Evolutionary conservation across 2,329 filamentous ascomycete species (phyloP).

Genomic region (Aspergillus carbonarius): DNA sequence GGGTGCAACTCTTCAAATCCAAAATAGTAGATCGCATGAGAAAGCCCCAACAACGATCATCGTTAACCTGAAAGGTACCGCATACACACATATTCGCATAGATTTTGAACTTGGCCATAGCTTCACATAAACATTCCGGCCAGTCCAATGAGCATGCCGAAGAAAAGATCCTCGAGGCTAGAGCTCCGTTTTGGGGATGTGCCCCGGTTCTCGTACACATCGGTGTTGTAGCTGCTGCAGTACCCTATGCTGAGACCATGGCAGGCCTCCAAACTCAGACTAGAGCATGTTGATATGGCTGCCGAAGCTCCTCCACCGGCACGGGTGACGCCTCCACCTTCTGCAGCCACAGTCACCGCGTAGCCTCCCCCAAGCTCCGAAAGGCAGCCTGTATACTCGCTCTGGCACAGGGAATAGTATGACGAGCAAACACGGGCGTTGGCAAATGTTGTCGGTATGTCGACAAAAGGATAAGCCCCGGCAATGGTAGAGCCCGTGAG

Average conservation of each 20-base stretch:
- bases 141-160: slow-evolving; percentile 47
- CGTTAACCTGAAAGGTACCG: not conserved
- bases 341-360: slow-evolving; percentile 53
- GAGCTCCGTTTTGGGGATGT: slow-evolving; percentile 30
- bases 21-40: not conserved
- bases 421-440: slow-evolving; percentile 53
- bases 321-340: slow-evolving; percentile 52
- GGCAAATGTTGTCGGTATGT: slow-evolving; percentile 54
- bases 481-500: slow-evolving; percentile 45
- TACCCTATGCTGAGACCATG: slow-evolving; percentile 50
- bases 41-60: not conserved
- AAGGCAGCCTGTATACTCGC: slow-evolving; percentile 47
- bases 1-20: slow-evolving; percentile 4
- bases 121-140: slow-evolving; percentile 46
- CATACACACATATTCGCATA: slow-evolving; percentile 6
- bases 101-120: not conserved
- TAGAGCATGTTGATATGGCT: slow-evolving; percentile 47
- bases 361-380: slow-evolving; percentile 49
- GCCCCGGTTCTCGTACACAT: slow-evolving; percentile 30
- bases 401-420: slow-evolving; percentile 55
- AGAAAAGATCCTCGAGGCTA: slow-evolving; percentile 43
- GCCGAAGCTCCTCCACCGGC: slow-evolving; percentile 43
- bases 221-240: slow-evolving; percentile 35
- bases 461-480: slow-evolving; percentile 54
- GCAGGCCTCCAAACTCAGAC: slow-evolving; percentile 48